These are phyloP conservation scores for Suhomyces pyralidae DNA, from an alignment of 805 yeast species.

Conservation along the genomic window DNA sequence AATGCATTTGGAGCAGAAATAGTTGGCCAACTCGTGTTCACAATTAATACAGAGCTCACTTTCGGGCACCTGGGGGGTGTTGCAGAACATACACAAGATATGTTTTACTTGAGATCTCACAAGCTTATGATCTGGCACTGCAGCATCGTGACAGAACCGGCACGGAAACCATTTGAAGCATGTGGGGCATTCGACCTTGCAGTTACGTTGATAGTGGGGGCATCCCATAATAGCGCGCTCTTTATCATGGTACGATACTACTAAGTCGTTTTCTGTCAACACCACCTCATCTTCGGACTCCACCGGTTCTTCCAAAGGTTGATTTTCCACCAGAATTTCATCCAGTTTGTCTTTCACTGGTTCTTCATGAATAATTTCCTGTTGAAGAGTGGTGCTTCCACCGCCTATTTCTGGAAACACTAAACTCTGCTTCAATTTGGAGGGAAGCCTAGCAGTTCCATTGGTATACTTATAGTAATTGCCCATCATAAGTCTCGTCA, in stretches of 20 bases:
- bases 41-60: slow-evolving; percentile 67
- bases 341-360: no score
- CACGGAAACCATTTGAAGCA: slow-evolving; percentile 79
- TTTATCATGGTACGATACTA: slow-evolving; percentile 47
- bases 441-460: slow-evolving; percentile 15
- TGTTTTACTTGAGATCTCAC: slow-evolving; percentile 56
- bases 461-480: slow-evolving; percentile 52
- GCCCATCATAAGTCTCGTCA: slow-evolving; percentile 68
- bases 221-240: slow-evolving; percentile 63
- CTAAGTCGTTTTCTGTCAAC: slow-evolving; percentile 45
- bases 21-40: slow-evolving; percentile 62
- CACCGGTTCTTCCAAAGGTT: background rate
- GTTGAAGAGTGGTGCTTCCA: background rate
- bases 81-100: slow-evolving; percentile 79
- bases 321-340: background rate
- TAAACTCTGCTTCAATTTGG: slow-evolving; percentile 14
- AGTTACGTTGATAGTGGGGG: slow-evolving; percentile 75
- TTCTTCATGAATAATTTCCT: background rate
- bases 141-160: slow-evolving; percentile 81
- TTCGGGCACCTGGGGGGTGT: slow-evolving; percentile 69
- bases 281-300: slow-evolving; percentile 41
- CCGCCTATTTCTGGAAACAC: slow-evolving; percentile 11
- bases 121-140: slow-evolving; percentile 44
- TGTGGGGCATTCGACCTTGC: slow-evolving; percentile 76
- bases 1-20: slow-evolving; percentile 75